Evolutionary conservation across 192 early-diverging fungal genomes (phyloP).

Genomic region (Spizellomyces punctatus): DNA sequence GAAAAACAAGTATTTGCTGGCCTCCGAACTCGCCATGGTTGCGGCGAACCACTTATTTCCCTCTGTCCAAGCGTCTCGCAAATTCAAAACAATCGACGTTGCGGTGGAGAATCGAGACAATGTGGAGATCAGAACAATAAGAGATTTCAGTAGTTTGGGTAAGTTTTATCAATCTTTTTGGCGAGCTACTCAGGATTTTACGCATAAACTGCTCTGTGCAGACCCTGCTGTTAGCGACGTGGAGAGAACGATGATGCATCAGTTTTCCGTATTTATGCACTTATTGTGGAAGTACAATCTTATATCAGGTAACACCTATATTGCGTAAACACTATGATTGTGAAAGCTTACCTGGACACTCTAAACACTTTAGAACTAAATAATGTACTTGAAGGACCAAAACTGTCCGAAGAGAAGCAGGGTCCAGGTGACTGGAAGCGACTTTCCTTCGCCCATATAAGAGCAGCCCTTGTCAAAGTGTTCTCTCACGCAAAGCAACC

Average conservation of each 20-base stretch:
- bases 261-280: constrained; percentile 1
- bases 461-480: too few relatives aligned
- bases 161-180: neutral
- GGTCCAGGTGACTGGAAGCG: too few relatives aligned
- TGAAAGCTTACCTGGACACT: too few relatives aligned
- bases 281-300: neutral
- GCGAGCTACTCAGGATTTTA: too few relatives aligned
- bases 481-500: too few relatives aligned
- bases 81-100: neutral
- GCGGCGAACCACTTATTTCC: constrained; percentile 2
- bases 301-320: neutral
- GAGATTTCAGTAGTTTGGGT: neutral
- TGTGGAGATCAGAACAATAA: neutral
- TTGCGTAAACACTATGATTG: too few relatives aligned
- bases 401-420: too few relatives aligned
- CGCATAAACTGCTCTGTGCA: neutral
- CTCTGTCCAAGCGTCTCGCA: neutral
- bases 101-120: neutral
- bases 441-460: too few relatives aligned
- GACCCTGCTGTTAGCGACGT: neutral
- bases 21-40: neutral
- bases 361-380: too few relatives aligned
- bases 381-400: too few relatives aligned
- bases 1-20: constrained; percentile 3
- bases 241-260: neutral